These are phyloP conservation scores for Exophiala sp. DNA, from an alignment of 2,329 filamentous ascomycete species.

Conservation along the genomic window DNA sequence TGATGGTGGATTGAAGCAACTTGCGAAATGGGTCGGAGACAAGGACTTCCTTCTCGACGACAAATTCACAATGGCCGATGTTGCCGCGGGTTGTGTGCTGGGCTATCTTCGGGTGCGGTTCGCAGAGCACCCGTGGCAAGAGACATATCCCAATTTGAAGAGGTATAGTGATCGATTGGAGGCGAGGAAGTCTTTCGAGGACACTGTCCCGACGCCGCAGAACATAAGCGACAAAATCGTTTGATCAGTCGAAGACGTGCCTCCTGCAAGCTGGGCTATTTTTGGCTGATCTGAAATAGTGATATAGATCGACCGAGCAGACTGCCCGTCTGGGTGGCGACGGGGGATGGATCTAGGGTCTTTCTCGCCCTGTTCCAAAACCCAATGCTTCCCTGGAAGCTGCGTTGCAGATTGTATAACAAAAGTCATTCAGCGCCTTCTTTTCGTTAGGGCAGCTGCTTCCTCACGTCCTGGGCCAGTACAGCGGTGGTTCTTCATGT, in stretches of 20 bases:
- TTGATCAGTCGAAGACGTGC: slow-evolving; percentile 7
- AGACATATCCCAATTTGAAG: slow-evolving; percentile 33
- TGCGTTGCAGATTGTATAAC: no score
- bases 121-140: slow-evolving; percentile 28
- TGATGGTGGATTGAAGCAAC: slow-evolving; percentile 34
- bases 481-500: no score
- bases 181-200: slow-evolving; percentile 32
- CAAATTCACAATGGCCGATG: slow-evolving; percentile 35
- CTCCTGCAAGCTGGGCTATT: no score
- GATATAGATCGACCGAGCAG: no score
- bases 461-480: no score
- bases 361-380: no score
- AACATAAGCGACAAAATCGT: slow-evolving; percentile 37
- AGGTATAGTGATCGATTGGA: slow-evolving; percentile 34
- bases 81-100: slow-evolving; percentile 34
- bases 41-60: slow-evolving; percentile 33
- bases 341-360: no score
- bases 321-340: no score
- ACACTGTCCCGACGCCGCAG: slow-evolving; percentile 34
- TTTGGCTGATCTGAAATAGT: no score
- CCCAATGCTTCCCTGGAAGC: no score
- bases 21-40: slow-evolving; percentile 29
- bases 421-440: neutral
- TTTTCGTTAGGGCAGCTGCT: no score
- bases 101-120: slow-evolving; percentile 35